Evolutionary conservation across 805 yeast species (phyloP).

Genomic region (Millerozyma miso): DNA sequence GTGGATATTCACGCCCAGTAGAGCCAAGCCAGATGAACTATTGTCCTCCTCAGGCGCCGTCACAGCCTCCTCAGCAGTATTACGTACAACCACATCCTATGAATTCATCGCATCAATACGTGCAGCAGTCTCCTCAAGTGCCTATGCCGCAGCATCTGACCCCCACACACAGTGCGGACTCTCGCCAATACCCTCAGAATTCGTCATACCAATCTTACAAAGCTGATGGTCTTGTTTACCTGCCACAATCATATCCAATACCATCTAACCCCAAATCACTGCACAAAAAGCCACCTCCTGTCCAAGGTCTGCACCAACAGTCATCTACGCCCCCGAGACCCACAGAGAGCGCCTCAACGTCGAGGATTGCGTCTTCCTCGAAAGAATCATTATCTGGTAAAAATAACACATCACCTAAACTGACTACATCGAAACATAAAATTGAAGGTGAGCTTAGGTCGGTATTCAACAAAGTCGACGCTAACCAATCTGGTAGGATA

Average conservation of each 20-base stretch:
- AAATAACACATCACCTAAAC: conserved; percentile 10
- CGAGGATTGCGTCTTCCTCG: conserved; percentile 11
- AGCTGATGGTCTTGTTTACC: neutral
- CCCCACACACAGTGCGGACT: neutral
- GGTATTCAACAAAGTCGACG: conserved; percentile 53
- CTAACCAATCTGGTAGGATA: conserved; percentile 49
- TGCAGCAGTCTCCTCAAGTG: conserved; percentile 9
- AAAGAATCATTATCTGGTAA: conserved; percentile 18
- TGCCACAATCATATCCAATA: neutral
- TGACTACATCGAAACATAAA: conserved; percentile 31
- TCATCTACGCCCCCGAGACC: conserved; percentile 5
- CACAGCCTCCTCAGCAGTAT: conserved; percentile 6
- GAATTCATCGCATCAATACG: conserved; percentile 7
- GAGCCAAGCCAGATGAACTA: neutral
- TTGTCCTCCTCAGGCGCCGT: conserved; percentile 6
- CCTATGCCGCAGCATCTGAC: conserved; percentile 4
- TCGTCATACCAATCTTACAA: neutral
- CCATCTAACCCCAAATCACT: conserved; percentile 2
- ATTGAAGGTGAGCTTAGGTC: conserved; percentile 46
- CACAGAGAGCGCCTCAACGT: neutral
- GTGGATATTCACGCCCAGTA: neutral
- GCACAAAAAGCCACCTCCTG: conserved; percentile 19
- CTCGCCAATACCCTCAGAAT: neutral
- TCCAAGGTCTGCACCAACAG: neutral
- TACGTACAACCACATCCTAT: conserved; percentile 4